These are phyloP conservation scores for Acorus gramineus DNA, from an alignment of 106 monocot genomes.

Conservation along the genomic window DNA sequence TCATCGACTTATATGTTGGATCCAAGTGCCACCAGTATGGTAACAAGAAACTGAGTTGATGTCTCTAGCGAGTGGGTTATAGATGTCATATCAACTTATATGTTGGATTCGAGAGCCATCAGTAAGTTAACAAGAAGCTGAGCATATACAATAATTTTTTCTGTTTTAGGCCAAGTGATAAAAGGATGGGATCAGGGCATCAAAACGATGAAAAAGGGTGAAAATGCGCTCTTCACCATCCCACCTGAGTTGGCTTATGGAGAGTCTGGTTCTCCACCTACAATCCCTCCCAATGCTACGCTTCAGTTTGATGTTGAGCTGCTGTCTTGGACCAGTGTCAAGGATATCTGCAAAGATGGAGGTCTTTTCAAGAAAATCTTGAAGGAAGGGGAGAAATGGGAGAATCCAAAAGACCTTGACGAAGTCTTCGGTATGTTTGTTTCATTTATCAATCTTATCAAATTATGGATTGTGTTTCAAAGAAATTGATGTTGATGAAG, in stretches of 20 bases:
- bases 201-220: constrained; percentile 76
- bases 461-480: no score
- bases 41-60: no score
- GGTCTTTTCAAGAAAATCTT: constrained; percentile 63
- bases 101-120: no score
- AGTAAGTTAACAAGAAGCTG: background rate
- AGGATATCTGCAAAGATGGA: constrained; percentile 73
- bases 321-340: constrained; percentile 68
- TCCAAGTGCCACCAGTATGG: no score
- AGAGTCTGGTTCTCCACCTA: constrained; percentile 50
- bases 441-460: background rate
- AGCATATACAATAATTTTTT: background rate
- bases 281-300: constrained; percentile 59
- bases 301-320: constrained; percentile 77
- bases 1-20: no score
- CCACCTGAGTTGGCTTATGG: constrained; percentile 66
- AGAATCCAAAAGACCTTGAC: constrained; percentile 73
- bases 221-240: constrained; percentile 60
- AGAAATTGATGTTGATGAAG: background rate
- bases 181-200: constrained; percentile 79
- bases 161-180: constrained; percentile 50
- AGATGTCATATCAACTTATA: no score
- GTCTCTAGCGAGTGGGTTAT: no score
- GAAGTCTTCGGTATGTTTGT: constrained; percentile 51
- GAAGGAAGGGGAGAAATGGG: constrained; percentile 68